Conservation (phyloP, 2,329 filamentous ascomycete genomes). For the Hymenoscyphus linearis region DNA sequence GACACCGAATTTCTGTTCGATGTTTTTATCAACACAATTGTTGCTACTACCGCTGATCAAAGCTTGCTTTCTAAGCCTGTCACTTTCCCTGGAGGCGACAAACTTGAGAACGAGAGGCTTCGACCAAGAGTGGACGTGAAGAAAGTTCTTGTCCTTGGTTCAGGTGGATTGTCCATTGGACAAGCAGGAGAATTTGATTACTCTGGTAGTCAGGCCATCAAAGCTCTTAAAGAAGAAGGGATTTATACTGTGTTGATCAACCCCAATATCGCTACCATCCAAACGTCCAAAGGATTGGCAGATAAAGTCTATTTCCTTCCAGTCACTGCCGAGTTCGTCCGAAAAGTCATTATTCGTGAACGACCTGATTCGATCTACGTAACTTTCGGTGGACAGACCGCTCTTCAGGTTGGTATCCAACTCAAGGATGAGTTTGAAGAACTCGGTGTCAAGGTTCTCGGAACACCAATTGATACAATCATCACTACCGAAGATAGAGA, state of each 20-base stretch:
- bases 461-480: conserved; percentile 95
- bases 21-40: conserved; percentile 85
- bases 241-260: conserved; percentile 99
- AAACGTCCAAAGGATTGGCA: conserved; percentile 94
- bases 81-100: conserved; percentile 78
- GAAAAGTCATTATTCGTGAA: conserved; percentile 95
- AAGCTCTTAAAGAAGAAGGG: conserved; percentile 94
- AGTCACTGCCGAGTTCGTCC: conserved; percentile 93
- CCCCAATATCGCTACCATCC: conserved; percentile 97
- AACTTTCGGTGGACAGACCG: conserved; percentile 96
- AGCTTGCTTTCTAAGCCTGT: conserved; percentile 68
- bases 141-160: conserved; percentile 91
- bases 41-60: conserved; percentile 62
- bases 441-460: conserved; percentile 88
- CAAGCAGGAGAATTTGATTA: conserved; percentile 99
- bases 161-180: conserved; percentile 92
- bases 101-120: conserved; percentile 69
- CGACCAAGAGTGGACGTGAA: conserved; percentile 80
- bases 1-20: conserved; percentile 98
- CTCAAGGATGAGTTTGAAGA: conserved; percentile 94
- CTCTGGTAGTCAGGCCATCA: conserved; percentile 96
- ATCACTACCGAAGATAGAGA: conserved; percentile 98
- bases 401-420: conserved; percentile 92
- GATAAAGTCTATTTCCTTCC: conserved; percentile 99
- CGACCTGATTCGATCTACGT: conserved; percentile 94